phyloP scores from a whole-genome alignment of 331 rosid genomes.

The Acacia pycnantha region DNA sequence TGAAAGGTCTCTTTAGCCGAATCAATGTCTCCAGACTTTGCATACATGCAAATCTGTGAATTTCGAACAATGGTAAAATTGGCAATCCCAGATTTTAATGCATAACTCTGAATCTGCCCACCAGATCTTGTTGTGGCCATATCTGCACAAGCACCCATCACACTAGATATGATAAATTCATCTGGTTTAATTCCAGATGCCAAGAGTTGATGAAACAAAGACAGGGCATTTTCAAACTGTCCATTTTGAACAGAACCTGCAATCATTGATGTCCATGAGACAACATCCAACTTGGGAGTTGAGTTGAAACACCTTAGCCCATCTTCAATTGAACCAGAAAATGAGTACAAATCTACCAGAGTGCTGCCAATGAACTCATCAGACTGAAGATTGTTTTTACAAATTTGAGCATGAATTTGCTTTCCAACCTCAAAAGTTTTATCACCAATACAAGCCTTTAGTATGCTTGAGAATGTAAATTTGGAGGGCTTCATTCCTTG shows the following conservation, averaged over 20 bases:
- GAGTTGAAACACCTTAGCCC: slow-evolving; percentile 51
- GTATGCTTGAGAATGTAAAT: slow-evolving; percentile 56
- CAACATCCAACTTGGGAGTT: slow-evolving; percentile 42
- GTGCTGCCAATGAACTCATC: slow-evolving; percentile 59
- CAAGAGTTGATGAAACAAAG: slow-evolving; percentile 41
- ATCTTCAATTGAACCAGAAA: slow-evolving; percentile 36
- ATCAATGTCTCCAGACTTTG: slow-evolving; percentile 57
- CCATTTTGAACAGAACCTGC: slow-evolving; percentile 53
- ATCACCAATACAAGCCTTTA: slow-evolving; percentile 46
- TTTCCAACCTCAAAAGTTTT: slow-evolving; percentile 42
- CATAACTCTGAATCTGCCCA: slow-evolving; percentile 53
- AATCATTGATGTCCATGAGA: slow-evolving; percentile 54
- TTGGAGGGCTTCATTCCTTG: slow-evolving; percentile 52
- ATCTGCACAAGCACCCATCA: slow-evolving; percentile 52
- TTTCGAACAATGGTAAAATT: slow-evolving; percentile 48
- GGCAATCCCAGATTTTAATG: slow-evolving; percentile 34
- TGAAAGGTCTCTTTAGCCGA: slow-evolving; percentile 43
- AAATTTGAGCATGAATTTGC: slow-evolving; percentile 58
- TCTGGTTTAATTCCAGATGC: slow-evolving; percentile 43
- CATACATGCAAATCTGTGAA: slow-evolving; percentile 62
- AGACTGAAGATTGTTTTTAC: slow-evolving; percentile 44
- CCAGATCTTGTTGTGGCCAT: slow-evolving; percentile 52
- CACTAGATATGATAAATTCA: slow-evolving; percentile 52
- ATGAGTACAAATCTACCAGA: slow-evolving; percentile 53
- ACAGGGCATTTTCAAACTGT: slow-evolving; percentile 44